A percentile compares a stretch with the other conserved stretches of the same genome.
Evolutionary conservation across 164 flowering plant species (phyloP).

Genomic region (Nymphaea colorata): DNA sequence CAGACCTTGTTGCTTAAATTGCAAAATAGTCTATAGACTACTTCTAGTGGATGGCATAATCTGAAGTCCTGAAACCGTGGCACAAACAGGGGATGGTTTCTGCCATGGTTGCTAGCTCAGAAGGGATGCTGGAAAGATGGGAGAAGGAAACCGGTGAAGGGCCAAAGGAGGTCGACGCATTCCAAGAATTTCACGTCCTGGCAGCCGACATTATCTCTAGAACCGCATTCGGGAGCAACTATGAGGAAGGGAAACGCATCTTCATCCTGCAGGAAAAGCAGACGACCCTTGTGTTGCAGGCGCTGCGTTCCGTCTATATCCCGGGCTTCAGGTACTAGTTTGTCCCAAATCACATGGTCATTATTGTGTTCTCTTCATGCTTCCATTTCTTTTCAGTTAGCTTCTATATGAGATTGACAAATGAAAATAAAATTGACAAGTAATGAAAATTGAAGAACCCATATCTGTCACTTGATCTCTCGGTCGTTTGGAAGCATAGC

Average conservation of each 20-base stretch:
- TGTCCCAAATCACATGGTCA: not conserved
- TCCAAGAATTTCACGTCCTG: conserved; percentile 16
- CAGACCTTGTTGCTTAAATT: too few relatives aligned
- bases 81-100: conserved; percentile 3
- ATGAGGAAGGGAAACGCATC: conserved; percentile 58
- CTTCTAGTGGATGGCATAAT: too few relatives aligned
- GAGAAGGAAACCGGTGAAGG: not conserved
- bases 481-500: too few relatives aligned
- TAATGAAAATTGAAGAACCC: too few relatives aligned
- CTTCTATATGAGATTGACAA: too few relatives aligned
- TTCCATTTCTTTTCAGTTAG: too few relatives aligned
- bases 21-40: too few relatives aligned
- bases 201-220: conserved; percentile 60
- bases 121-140: conserved; percentile 3
- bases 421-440: too few relatives aligned
- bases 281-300: conserved; percentile 27
- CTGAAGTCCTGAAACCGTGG: not conserved
- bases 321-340: conserved; percentile 66
- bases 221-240: conserved; percentile 73
- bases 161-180: not conserved
- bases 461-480: too few relatives aligned
- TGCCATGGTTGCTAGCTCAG: conserved; percentile 1
- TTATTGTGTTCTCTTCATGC: too few relatives aligned
- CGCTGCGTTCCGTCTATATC: conserved; percentile 42
- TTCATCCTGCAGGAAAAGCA: conserved; percentile 62